Evolutionary conservation across 805 yeast species (phyloP).

Genomic region (Saturnispora serradocipensis): DNA sequence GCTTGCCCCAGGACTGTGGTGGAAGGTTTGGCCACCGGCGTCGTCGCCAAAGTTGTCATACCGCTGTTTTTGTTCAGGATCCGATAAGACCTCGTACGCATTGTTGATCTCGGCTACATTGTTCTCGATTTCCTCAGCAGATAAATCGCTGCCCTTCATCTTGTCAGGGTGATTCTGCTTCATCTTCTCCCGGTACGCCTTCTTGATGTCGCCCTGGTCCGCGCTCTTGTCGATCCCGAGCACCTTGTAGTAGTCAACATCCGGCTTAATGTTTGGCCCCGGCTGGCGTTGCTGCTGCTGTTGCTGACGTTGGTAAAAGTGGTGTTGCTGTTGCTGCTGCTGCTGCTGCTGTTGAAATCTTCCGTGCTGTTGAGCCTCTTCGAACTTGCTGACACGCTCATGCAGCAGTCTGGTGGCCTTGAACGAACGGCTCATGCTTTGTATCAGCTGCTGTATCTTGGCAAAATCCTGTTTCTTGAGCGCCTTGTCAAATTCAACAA

Average conservation of each 20-base stretch:
- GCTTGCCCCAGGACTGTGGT: constrained; percentile 2
- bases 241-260: constrained; percentile 66
- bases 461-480: constrained; percentile 20
- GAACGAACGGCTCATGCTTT: constrained; percentile 27
- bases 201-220: constrained; percentile 60
- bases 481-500: constrained; percentile 13
- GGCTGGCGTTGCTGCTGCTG: constrained; percentile 11
- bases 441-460: constrained; percentile 33
- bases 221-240: constrained; percentile 63
- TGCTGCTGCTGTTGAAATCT: constrained; percentile 35
- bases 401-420: constrained; percentile 33
- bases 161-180: constrained; percentile 90
- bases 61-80: constrained; percentile 49
- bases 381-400: constrained; percentile 16
- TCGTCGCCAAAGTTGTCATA: constrained; percentile 42
- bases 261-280: constrained; percentile 15
- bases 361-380: constrained; percentile 25
- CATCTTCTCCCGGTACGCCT: constrained; percentile 70
- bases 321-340: constrained; percentile 33
- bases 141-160: constrained; percentile 52
- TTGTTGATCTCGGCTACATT: constrained; percentile 90
- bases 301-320: constrained; percentile 28
- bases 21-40: constrained; percentile 1
- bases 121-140: constrained; percentile 60
- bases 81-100: constrained; percentile 80